Base-by-base conservation (phyloP, 345 rosid species). In the Boechera divaricarpa region DNA sequence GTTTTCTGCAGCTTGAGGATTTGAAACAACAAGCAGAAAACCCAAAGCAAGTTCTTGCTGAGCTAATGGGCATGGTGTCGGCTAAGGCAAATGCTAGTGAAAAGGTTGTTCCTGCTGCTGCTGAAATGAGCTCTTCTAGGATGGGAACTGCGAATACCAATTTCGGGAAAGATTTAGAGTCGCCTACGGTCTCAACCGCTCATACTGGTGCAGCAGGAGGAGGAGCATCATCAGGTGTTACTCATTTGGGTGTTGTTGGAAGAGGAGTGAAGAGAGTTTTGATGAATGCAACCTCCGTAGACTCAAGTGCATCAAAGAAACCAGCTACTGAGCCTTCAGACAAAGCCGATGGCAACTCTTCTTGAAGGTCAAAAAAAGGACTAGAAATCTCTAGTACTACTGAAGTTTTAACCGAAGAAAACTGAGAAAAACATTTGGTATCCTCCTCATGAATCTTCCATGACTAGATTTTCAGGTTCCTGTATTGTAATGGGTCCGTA, bases 201-300 rank as follows among this genome's bases (percentile, higher is more conserved):
- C 96, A 89, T 63, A 87, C 96, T 5, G 88, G 86, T 59, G 89
- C 84, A 49, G 82, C 77, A 63, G 86, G 84, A 57, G 75, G 69
- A n/a, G 85, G 49, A 44, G 49, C 84, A 64, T 72, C 86, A 39
- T 81, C 84, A 53, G 86, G 82, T 57, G 97, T 95, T 61, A 92
- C 96, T 3, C 82, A 92, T 79, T 85, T 95, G 54, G 99, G 99
- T 15, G 88, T 88, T 5, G 97, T 92, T 51, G 99, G 98, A 79
- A 87, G 98, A 85, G 99, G 98, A 45, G 96, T 89, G 59, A 95
- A 95, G 75, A 90, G 97, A 53, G 97, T 92, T 56, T 69, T 83
- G 78, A 82, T 55, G 82, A 85, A 77, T 70, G 42, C 68, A 32
- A 44, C 90, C 32, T 45, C 91, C 4, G 72, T 77, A 32, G 89